These are phyloP conservation scores for Hanseniaspora taiwanica DNA, from an alignment of 805 yeast genomes.

Conservation along the genomic window DNA sequence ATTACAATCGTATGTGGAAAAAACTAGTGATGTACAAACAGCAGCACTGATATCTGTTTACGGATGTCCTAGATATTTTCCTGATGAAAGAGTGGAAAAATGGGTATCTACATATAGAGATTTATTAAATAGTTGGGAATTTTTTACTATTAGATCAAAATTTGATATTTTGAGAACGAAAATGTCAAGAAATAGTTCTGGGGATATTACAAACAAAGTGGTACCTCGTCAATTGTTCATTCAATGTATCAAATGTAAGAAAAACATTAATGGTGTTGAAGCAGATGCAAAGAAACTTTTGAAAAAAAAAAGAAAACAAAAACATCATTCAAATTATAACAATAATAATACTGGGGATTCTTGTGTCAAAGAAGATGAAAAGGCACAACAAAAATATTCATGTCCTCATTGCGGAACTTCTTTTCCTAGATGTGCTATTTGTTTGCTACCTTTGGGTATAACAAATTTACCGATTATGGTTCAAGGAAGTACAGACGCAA, in stretches of 20 bases:
- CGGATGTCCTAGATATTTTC: conserved; percentile 75
- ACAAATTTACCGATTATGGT: conserved; percentile 22
- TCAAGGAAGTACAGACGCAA: conserved; percentile 11
- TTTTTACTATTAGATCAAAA: conserved; percentile 66
- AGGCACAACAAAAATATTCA: conserved; percentile 16
- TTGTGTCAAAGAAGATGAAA: conserved; percentile 1
- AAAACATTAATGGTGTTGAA: conserved; percentile 25
- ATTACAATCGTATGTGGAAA: conserved; percentile 74
- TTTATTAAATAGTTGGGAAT: conserved; percentile 66
- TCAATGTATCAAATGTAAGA: conserved; percentile 75
- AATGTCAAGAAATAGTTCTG: conserved; percentile 40
- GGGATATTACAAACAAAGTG: conserved; percentile 33
- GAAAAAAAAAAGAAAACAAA: not conserved
- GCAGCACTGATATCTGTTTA: conserved; percentile 71
- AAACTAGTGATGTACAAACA: conserved; percentile 84
- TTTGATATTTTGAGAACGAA: conserved; percentile 71
- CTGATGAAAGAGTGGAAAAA: conserved; percentile 54
- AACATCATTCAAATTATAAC: conserved; percentile 1
- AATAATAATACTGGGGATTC: not conserved
- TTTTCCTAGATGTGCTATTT: conserved; percentile 82
- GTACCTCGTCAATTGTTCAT: conserved; percentile 65
- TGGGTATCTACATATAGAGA: conserved; percentile 67
- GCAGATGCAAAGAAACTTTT: not conserved
- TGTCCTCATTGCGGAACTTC: conserved; percentile 86
- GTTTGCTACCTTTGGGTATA: conserved; percentile 65